Conservation (phyloP, 495 filamentous ascomycete species). For the Neurospora tetraspora region DNA sequence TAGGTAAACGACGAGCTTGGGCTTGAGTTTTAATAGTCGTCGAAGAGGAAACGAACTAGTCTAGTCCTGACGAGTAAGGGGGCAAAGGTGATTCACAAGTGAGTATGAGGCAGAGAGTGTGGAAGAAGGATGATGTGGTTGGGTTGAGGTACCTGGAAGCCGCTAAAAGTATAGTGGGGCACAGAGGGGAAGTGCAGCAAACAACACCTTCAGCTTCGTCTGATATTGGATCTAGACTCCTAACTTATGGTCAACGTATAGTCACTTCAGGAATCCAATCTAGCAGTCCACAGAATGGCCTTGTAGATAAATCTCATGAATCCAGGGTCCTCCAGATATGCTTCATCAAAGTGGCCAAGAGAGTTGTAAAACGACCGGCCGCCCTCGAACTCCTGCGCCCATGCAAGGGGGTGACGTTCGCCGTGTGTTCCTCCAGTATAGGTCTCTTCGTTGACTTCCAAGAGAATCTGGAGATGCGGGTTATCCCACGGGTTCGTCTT, state of each 20-base stretch:
- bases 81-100: not conserved
- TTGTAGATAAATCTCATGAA: constrained; percentile 22
- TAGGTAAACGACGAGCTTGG: not conserved
- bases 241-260: not conserved
- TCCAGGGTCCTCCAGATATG: constrained; percentile 20
- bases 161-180: not conserved
- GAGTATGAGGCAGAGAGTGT: not conserved
- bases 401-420: constrained; percentile 23
- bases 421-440: constrained; percentile 25
- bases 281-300: constrained; percentile 26
- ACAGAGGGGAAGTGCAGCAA: not conserved
- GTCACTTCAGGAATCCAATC: not conserved
- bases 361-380: constrained; percentile 28
- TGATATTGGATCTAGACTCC: not conserved
- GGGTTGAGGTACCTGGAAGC: not conserved
- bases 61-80: not conserved
- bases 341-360: constrained; percentile 31
- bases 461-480: constrained; percentile 15
- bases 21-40: not conserved
- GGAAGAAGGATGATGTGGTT: not conserved
- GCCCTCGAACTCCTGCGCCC: constrained; percentile 28
- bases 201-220: not conserved
- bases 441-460: constrained; percentile 20
- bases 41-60: not conserved
- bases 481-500: constrained; percentile 14